Base-by-base conservation (phyloP, 1,139 yeast genomes). In the Sugiyamaella castrensis region DNA sequence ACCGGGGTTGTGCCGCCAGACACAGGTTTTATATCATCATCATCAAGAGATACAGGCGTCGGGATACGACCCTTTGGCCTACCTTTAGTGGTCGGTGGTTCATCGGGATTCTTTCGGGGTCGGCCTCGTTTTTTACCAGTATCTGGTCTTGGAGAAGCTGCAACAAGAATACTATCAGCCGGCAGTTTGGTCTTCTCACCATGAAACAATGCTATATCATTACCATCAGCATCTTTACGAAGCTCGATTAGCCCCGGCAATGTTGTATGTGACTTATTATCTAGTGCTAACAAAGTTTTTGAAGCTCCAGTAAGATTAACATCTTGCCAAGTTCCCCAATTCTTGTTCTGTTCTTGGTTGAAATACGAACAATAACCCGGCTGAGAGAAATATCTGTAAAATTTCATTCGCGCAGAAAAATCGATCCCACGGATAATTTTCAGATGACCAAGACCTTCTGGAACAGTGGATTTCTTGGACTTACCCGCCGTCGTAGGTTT, bases 381-480 rank as follows among this genome's bases (percentile, higher is more conserved):
- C 37, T 72, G 71, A 0, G 84, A 75, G 54, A 83, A 81, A 57
- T 86, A 82, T 36, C 95, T 72, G 62, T 80, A 87, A 57, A 80
- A 86, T 59, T 86, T 85, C 55, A 76, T 73, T 57, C 88, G 81
- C 0, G 95, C 94, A 53, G 80, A 81, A 56, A 82, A 81, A 59
- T 86, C 94, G 52, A 82, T 79, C 27, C 83, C 82, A 51, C 87
- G 73, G 1, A 84, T 74, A 1, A 87, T 67, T 1, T 76, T 67
- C 39, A 71, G 61, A 40, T 73, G 70, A 11, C 68, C 71, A n/a
- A 38, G 31, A 28, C 29, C 26, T 7, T 40, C 29, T 9, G 48
- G 43, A 9, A 37, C 37, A 32, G 65, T 59, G 2, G 62, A 63
- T 37, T 51, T 52, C 7, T 50, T 43, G 26, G 52, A 51, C 37